Base-by-base conservation (phyloP, 805 yeast species). In the Phaffomyces thermotolerans region DNA sequence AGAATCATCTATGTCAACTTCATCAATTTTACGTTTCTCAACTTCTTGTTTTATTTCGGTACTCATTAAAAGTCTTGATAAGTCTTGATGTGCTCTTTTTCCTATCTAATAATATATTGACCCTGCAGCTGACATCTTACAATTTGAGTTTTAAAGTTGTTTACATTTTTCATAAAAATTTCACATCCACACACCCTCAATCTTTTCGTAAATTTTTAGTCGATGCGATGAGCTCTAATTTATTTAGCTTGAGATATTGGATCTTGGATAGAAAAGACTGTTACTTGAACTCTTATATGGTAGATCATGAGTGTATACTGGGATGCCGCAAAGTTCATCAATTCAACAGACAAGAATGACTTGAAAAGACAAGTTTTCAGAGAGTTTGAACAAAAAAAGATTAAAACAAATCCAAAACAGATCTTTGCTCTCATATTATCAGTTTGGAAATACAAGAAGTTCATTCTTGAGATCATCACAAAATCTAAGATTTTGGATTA, bases 391-490 rank as follows among this genome's bases (percentile, higher is more conserved):
- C 63, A 61, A 36, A 69, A 67, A 43, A 69, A 68, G 52, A 59
- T 81, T 44, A 68, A 74, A 54, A 67, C 80, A 0, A 78, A 88
- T 46, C 95, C 97, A 1, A 86, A 84, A 55, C 96, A 91, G 58
- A 66, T 90, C 2, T 88, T 72, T 67, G 99, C 97, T 0, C 66
- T 91, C 24, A 88, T 89, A 22, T 71, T 79, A 29, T 84, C 95
- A 4, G 78, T 96, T 2, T 65, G 88, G 56, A 80, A 76, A 57
- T 86, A 81, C 62, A 79, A 78, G 53, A 80, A 78, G 13, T 79
- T 76, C 51, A 69, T 93, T 33, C 65, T 68, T 39, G 71, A 71
- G 31, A 72, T 91, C 35, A 74, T 91, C 61, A 73, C 73, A 50
- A 79, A 79, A 46, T 72, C 95, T 6, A 78, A 79, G 52, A 64